Conservation (phyloP, 2,329 filamentous ascomycete species). For the Claviceps arundinis region DNA sequence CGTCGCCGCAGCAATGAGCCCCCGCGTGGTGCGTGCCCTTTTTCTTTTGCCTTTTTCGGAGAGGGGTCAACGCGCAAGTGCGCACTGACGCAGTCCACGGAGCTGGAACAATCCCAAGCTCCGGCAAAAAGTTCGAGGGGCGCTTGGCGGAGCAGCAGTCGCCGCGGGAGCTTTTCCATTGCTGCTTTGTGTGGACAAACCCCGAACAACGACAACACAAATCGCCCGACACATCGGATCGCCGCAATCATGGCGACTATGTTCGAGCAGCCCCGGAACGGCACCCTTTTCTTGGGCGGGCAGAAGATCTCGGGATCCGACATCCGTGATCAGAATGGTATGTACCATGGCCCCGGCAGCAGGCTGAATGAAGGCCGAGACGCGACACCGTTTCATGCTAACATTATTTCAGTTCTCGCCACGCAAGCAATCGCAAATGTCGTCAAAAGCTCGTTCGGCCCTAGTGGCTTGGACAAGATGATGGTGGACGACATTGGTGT, state of each 20-base stretch:
- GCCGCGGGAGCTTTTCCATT: neutral
- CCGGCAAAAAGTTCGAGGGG: constrained; percentile 17
- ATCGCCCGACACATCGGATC: constrained; percentile 7
- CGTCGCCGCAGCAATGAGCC: constrained; percentile 5
- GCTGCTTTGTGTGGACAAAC: neutral
- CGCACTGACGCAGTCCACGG: constrained; percentile 3
- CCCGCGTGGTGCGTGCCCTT: constrained; percentile 6
- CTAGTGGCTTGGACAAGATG: constrained; percentile 98
- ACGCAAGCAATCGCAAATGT: constrained; percentile 98
- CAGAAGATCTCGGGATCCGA: constrained; percentile 95
- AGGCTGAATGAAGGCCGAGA: neutral
- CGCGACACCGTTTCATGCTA: constrained; percentile 3
- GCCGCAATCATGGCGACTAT: constrained; percentile 67
- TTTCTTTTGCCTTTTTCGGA: constrained; percentile 3
- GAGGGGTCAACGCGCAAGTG: constrained; percentile 6
- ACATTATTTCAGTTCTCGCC: constrained; percentile 53
- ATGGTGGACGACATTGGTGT: constrained; percentile 99
- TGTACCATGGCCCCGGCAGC: constrained; percentile 10
- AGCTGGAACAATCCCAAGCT: constrained; percentile 15
- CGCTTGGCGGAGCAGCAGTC: constrained; percentile 6
- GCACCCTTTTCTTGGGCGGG: constrained; percentile 92
- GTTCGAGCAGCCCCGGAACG: constrained; percentile 90
- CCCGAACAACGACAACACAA: neutral
- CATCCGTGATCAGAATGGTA: constrained; percentile 93
- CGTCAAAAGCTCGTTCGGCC: constrained; percentile 96